Evolutionary conservation across 371 early-diverging fungal species (phyloP).

Genomic region (Actinomortierella wolfii): DNA sequence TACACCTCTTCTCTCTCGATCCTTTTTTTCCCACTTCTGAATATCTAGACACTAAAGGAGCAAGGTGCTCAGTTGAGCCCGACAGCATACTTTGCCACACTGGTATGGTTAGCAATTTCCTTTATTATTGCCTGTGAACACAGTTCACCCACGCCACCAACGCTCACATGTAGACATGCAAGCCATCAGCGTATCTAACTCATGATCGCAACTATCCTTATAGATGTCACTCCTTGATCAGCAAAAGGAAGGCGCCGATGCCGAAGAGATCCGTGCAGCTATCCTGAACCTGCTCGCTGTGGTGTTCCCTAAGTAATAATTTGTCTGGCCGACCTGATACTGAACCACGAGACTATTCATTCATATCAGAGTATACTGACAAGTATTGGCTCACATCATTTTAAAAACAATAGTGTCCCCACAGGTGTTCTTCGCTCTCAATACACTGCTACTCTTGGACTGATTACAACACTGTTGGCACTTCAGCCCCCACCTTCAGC

Average conservation of each 20-base stretch:
- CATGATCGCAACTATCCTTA: constrained; percentile 4
- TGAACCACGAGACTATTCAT: too few relatives aligned
- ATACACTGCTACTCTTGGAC: constrained; percentile 61
- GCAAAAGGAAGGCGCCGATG: constrained; percentile 59
- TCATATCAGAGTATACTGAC: too few relatives aligned
- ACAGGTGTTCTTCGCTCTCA: constrained; percentile 68
- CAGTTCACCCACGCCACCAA: neutral
- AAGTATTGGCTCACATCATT: constrained; percentile 24
- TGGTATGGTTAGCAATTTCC: constrained; percentile 56
- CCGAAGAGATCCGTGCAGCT: constrained; percentile 67
- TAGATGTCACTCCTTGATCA: constrained; percentile 75
- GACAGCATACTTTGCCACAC: constrained; percentile 87
- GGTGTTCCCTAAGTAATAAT: constrained; percentile 74
- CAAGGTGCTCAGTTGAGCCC: constrained; percentile 70
- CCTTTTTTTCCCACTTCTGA: neutral
- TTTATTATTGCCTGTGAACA: neutral
- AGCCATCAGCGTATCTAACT: too few relatives aligned
- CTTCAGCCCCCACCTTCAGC: constrained; percentile 64
- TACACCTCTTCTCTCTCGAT: neutral
- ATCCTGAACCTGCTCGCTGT: constrained; percentile 80
- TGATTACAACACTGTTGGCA: constrained; percentile 63
- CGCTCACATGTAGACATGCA: too few relatives aligned
- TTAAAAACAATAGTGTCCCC: constrained; percentile 50
- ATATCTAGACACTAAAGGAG: constrained; percentile 71
- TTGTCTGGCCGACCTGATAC: constrained; percentile 10